Percentiles rank a stretch among this genome's conserved stretches.
phyloP scores from a whole-genome alignment of 2,329 filamentous ascomycete genomes.

The Lomentospora prolificans region DNA sequence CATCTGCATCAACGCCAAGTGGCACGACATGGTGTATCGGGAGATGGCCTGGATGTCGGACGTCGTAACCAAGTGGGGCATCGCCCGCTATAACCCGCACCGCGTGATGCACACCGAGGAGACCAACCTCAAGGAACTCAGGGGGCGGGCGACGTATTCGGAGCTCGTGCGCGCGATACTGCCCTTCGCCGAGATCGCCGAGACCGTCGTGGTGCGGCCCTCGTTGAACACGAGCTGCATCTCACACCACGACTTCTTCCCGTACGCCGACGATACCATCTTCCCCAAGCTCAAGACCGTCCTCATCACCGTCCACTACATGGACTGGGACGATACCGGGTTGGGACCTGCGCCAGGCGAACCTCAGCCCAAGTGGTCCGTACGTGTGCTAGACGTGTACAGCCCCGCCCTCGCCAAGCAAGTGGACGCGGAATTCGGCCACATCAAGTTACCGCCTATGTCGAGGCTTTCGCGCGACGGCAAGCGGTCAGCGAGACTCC shows the following conservation, averaged over 20 bases:
- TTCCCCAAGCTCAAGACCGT: conserved; percentile 1
- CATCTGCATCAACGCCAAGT: neutral
- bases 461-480: neutral
- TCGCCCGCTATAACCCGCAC: neutral
- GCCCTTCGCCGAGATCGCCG: neutral
- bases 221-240: neutral
- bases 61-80: neutral
- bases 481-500: neutral
- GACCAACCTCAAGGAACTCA: neutral
- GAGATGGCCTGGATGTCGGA: neutral
- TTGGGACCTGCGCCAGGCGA: neutral
- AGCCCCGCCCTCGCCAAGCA: neutral
- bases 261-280: neutral
- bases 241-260: neutral
- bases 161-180: neutral
- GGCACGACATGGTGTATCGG: neutral
- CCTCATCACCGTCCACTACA: neutral
- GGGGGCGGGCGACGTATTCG: neutral
- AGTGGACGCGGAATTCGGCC: neutral
- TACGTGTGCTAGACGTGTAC: neutral
- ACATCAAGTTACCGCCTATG: neutral
- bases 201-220: neutral
- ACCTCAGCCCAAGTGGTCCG: neutral
- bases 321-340: neutral
- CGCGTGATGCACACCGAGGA: neutral